Conservation (phyloP, 179 eudicot genomes). For the Drosera spatulata region DNA sequence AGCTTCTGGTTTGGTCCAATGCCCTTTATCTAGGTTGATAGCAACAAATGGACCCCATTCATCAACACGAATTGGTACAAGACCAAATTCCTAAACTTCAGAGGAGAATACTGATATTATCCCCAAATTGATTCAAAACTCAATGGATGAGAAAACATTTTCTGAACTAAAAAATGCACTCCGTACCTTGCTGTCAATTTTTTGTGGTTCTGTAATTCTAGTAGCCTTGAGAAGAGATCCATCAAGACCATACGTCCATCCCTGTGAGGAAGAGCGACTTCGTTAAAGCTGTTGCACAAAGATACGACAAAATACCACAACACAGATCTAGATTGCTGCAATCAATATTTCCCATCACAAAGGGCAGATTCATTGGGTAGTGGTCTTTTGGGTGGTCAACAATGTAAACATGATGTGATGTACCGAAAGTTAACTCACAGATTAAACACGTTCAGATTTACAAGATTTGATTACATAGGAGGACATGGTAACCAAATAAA, state of each 20-base stretch:
- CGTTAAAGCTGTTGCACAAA: no score
- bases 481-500: neutral
- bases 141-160: neutral
- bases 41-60: constrained; percentile 87
- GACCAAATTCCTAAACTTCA: constrained; percentile 65
- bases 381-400: no score
- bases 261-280: constrained; percentile 22
- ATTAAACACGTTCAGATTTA: no score
- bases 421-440: no score
- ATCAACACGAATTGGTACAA: constrained; percentile 51
- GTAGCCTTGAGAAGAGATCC: constrained; percentile 85
- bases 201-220: constrained; percentile 50
- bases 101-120: neutral
- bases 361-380: no score
- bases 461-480: neutral
- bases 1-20: constrained; percentile 15
- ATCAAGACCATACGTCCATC: constrained; percentile 86
- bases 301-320: no score
- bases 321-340: no score
- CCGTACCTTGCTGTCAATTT: constrained; percentile 60
- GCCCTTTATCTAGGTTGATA: constrained; percentile 35
- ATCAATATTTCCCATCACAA: no score
- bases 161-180: constrained; percentile 1
- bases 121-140: neutral
- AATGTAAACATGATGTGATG: no score